phyloP scores from a whole-genome alignment of 768 basidiomycete genomes.

The Cyclocybe cylindracea region DNA sequence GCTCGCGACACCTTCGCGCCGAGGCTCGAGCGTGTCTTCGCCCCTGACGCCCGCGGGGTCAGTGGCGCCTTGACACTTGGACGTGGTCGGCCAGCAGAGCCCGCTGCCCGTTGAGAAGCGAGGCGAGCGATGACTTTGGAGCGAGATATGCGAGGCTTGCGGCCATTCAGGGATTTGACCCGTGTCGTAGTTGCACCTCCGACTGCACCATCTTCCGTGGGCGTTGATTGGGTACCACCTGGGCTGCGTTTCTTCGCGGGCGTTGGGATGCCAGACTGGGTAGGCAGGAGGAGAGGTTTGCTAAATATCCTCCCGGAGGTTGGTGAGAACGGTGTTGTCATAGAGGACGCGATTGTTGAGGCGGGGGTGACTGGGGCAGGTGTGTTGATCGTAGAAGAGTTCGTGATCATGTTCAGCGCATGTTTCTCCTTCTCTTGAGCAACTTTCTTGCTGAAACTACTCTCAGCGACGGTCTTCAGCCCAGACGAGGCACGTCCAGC shows the following conservation, averaged over 20 bases:
- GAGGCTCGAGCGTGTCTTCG: slow-evolving; percentile 52
- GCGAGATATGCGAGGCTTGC: slow-evolving; percentile 79
- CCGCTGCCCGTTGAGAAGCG: slow-evolving; percentile 67
- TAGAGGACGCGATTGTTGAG: slow-evolving; percentile 1
- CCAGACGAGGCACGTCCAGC: not conserved
- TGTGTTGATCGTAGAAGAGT: slow-evolving; percentile 20
- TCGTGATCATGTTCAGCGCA: slow-evolving; percentile 33
- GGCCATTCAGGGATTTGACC: slow-evolving; percentile 38
- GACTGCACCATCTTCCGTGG: slow-evolving; percentile 1
- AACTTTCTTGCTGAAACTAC: slow-evolving; percentile 3
- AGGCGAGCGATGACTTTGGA: slow-evolving; percentile 79
- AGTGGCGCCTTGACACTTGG: slow-evolving; percentile 11
- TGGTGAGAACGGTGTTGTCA: slow-evolving; percentile 27
- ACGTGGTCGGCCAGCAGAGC: slow-evolving; percentile 20
- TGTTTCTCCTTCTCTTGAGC: slow-evolving; percentile 4
- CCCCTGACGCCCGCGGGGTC: slow-evolving; percentile 12
- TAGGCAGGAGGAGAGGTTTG: slow-evolving; percentile 43
- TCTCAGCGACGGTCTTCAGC: slow-evolving; percentile 12
- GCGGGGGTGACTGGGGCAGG: slow-evolving; percentile 11
- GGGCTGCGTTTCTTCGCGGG: slow-evolving; percentile 24
- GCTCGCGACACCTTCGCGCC: slow-evolving; percentile 42
- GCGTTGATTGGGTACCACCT: not conserved
- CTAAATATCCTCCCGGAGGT: slow-evolving; percentile 48
- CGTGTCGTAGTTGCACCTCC: slow-evolving; percentile 1
- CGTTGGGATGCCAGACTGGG: slow-evolving; percentile 35